Evolutionary conservation across 768 basidiomycete genomes (phyloP), one percentile per base, ranked within the genome.

Genomic region (Panellus pusillus): DNA sequence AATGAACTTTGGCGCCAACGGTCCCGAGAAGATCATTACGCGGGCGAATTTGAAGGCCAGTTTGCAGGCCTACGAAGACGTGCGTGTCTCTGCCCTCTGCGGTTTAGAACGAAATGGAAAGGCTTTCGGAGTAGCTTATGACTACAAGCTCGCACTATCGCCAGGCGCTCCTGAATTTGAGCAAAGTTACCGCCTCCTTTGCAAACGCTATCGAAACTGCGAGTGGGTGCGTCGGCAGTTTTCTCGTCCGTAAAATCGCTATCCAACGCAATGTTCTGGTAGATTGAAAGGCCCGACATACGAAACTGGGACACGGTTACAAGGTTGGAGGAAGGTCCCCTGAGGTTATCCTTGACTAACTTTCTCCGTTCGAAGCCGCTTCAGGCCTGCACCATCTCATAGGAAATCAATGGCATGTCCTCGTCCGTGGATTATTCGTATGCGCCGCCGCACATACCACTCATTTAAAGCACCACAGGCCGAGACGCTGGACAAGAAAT

Each of bases 331-430:
- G 38, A n/a, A 18, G 6, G 15, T 13, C 49, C 43, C 39, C 48
- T 17, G 36, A 13, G 28, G 32, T 46, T 48, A 6, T 43, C 38
- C 50, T 60, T 32, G 56, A 38, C 44, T 42, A 41, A 37, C 44
- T 18, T 44, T 44, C 32, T 24, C 6, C 24, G 24, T 3, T 3
- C 24, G 24, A 24, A 60, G 93, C 91, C 27, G 85, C 90, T 24
- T 86, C 89, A 17, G 94, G 95, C 5, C 72, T 98, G 40, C 92
- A 96, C 68, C 90, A 95, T 68, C 80, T 98, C 60, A 86, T 96
- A 61, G 86, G 88, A 45, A 96, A 95, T 67, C 91, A 95, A 61
- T 93, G 91, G 81, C 91, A 93, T 68, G 84, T 98, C 52, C 74
- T 98, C 66, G 92, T 93, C 57, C 55, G 85, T 77, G 9, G 52